Evolutionary conservation across 345 rosid genomes (phyloP), one percentile per base, ranked within the genome.

Genomic region (Dovyalis caffra): DNA sequence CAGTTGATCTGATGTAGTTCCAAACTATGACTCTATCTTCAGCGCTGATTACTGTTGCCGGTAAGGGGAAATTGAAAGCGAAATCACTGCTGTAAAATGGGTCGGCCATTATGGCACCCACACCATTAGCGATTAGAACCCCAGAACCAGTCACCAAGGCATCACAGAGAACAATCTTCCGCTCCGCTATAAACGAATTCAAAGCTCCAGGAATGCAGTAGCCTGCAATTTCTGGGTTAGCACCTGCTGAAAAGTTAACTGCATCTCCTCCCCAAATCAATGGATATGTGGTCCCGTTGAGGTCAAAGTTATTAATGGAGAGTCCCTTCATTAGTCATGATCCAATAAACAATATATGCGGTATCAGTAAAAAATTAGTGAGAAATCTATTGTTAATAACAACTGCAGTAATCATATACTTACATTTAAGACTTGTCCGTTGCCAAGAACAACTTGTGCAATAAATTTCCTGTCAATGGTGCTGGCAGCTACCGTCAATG

Each of bases 231-330:
- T 69, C 74, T 5, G 60, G 26, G 47, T 68, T 53, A 6, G 78
- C 64, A 11, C 83, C 83, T 21, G 78, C 73, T 1, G 84, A 80
- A 71, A 71, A 83, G 64, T 83, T 83, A 4, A 76, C 80, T 26
- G 83, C 87, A 71, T 79, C 74, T 66, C 87, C 85, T 64, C 81
- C 85, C 80, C 82, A 79, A 21, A 84, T 45, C 68, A 84, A 73
- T 1, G 80, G 84, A 49, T 70, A 69, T 26, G 77, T 49, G 32
- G 70, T 62, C 20, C 77, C 70, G 20, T 78, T 67, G 49, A 74
- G 70, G 21, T 71, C 16, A 40, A 74, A 78, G 35, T 14, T 67
- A 56, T 78, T 71, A 20, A 77, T 21, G 5, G 78, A 73, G 5
- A 58, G 31, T 15, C 76, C 85, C 76, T 70, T 38, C 66, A 16